Evolutionary conservation across 1,139 yeast genomes (phyloP).

Genomic region (Lodderomyces theae): DNA sequence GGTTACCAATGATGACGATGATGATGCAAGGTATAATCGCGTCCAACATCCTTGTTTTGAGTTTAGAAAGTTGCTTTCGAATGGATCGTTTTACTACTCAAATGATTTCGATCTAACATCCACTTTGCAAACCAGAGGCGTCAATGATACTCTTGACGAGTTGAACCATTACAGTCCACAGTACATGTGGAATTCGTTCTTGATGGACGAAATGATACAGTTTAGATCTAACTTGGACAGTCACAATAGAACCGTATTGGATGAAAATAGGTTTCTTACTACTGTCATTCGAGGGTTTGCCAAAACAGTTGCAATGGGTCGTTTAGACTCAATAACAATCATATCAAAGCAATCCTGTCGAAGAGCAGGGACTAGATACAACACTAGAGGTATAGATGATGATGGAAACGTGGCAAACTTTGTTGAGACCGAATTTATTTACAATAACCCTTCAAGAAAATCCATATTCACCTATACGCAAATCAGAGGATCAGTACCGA

Average conservation of each 20-base stretch:
- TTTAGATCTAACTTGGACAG: constrained; percentile 71
- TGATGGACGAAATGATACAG: constrained; percentile 78
- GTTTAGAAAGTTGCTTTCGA: constrained; percentile 69
- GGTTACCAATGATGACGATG: constrained; percentile 16
- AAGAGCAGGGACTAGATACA: constrained; percentile 93
- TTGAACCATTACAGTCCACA: constrained; percentile 67
- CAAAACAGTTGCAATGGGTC: constrained; percentile 59
- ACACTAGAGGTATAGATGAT: constrained; percentile 94
- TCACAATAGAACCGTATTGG: constrained; percentile 56
- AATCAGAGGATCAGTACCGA: constrained; percentile 91
- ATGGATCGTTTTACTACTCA: constrained; percentile 91
- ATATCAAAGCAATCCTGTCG: constrained; percentile 93
- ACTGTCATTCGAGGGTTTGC: constrained; percentile 96
- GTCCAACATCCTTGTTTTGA: constrained; percentile 83
- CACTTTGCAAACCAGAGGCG: constrained; percentile 70
- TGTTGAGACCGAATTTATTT: constrained; percentile 89
- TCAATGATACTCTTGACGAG: constrained; percentile 26
- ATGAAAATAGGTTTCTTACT: constrained; percentile 76
- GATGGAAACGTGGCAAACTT: constrained; percentile 94
- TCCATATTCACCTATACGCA: constrained; percentile 77
- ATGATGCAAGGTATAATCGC: constrained; percentile 23
- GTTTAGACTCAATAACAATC: constrained; percentile 62
- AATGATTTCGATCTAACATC: constrained; percentile 90
- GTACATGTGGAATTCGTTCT: constrained; percentile 95
- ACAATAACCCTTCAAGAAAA: constrained; percentile 39